These are phyloP conservation scores for Lunularia cruciata DNA, from an alignment of 225 moss, liverwort and hornwort genomes.

Conservation along the genomic window DNA sequence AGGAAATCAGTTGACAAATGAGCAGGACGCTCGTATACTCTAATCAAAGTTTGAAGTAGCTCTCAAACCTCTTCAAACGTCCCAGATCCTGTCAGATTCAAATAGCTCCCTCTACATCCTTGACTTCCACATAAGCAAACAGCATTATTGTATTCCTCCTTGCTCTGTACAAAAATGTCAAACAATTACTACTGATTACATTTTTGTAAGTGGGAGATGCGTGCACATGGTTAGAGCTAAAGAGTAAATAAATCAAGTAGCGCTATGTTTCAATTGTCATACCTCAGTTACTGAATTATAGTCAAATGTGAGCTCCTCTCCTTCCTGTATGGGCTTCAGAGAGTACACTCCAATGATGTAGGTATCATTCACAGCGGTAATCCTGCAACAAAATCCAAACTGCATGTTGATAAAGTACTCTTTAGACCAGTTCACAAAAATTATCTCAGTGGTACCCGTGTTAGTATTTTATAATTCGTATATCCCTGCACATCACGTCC, in stretches of 20 bases:
- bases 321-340: constrained; percentile 85
- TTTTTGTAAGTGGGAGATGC: too few species aligned
- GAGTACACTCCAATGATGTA: constrained; percentile 99
- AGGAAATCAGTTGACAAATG: too few species aligned
- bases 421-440: too few species aligned
- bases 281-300: constrained; percentile 99
- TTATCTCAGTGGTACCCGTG: too few species aligned
- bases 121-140: constrained; percentile 98
- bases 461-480: too few species aligned
- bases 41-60: neutral
- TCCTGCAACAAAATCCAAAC: constrained; percentile 57
- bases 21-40: too few species aligned
- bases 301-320: constrained; percentile 97
- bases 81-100: constrained; percentile 90
- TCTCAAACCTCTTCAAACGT: constrained; percentile 88
- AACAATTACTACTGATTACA: too few species aligned
- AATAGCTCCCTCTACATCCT: constrained; percentile 96
- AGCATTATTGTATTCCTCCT: constrained; percentile 97
- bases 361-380: constrained; percentile 86
- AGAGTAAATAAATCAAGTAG: too few species aligned
- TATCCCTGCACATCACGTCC: too few species aligned
- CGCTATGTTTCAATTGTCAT: neutral
- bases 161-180: constrained; percentile 56
- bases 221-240: too few species aligned
- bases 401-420: too few species aligned